A percentile compares a stretch with the other conserved stretches of the same genome.
These are phyloP conservation scores for Stellera chamaejasme DNA, from an alignment of 345 rosid genomes.

Conservation along the genomic window DNA sequence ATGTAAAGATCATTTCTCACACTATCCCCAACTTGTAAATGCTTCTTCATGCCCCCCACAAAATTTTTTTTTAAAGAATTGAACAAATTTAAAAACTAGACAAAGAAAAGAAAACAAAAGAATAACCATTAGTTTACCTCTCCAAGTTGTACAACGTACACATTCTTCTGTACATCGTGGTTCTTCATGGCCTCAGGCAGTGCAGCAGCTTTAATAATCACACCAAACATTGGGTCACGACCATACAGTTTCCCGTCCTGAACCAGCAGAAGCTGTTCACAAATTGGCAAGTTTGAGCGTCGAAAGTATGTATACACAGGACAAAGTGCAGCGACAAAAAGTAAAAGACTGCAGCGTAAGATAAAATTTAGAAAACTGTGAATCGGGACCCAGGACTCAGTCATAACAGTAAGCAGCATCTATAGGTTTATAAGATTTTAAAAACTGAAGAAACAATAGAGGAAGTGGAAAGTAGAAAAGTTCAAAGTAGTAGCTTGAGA, in stretches of 20 bases:
- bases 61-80: too few species aligned
- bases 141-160: constrained; percentile 59
- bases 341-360: constrained; percentile 3
- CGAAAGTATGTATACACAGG: constrained; percentile 4
- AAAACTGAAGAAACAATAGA: too few species aligned
- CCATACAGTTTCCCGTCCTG: constrained; percentile 98
- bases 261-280: constrained; percentile 72
- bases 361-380: neutral
- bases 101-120: neutral
- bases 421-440: too few species aligned
- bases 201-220: constrained; percentile 59
- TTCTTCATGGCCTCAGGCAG: constrained; percentile 58
- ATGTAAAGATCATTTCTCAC: too few species aligned
- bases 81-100: too few species aligned
- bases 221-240: constrained; percentile 61
- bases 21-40: too few species aligned
- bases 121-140: constrained; percentile 38
- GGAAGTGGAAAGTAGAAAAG: too few species aligned
- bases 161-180: constrained; percentile 67
- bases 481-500: too few species aligned
- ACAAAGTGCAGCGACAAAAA: neutral
- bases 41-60: too few species aligned
- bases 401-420: too few species aligned
- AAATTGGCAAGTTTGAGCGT: constrained; percentile 12
- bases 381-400: neutral